These are phyloP conservation scores for Novymonas esmeraldas DNA, from an alignment of 208 protist genomes.

Conservation along the genomic window DNA sequence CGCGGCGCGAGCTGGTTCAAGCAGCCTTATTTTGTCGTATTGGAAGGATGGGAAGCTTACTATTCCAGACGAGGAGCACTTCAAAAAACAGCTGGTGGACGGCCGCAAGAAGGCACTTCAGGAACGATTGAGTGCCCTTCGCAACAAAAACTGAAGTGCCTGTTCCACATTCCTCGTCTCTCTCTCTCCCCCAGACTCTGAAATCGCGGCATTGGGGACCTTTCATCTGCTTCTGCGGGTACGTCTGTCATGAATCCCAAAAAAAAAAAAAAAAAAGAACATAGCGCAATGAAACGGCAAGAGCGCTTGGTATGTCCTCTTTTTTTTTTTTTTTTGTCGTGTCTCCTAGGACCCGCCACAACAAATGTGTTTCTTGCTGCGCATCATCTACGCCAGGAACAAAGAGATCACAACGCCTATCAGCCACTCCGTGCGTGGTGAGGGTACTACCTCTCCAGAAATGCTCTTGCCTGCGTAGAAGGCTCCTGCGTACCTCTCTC, in stretches of 20 bases:
- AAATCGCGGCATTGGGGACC: too few relatives aligned
- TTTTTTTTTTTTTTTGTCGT: neutral
- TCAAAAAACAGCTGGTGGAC: conserved; percentile 39
- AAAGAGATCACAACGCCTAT: neutral
- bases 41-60: conserved; percentile 29
- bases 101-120: conserved; percentile 46
- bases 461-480: neutral
- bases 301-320: neutral
- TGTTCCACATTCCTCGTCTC: too few relatives aligned
- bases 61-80: conserved; percentile 57
- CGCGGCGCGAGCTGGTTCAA: neutral
- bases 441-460: too few relatives aligned
- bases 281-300: too few relatives aligned
- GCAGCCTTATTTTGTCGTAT: conserved; percentile 27
- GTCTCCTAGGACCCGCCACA: too few relatives aligned
- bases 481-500: neutral
- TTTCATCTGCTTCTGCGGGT: neutral
- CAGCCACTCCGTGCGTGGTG: too few relatives aligned
- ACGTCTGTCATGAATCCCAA: neutral
- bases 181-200: neutral
- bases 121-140: conserved; percentile 30
- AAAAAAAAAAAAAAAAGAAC: too few relatives aligned
- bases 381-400: too few relatives aligned
- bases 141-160: neutral
- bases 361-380: too few relatives aligned